These are phyloP conservation scores for Musa acuminata DNA, from an alignment of 176 grass and related monocot species.

Conservation along the genomic window DNA sequence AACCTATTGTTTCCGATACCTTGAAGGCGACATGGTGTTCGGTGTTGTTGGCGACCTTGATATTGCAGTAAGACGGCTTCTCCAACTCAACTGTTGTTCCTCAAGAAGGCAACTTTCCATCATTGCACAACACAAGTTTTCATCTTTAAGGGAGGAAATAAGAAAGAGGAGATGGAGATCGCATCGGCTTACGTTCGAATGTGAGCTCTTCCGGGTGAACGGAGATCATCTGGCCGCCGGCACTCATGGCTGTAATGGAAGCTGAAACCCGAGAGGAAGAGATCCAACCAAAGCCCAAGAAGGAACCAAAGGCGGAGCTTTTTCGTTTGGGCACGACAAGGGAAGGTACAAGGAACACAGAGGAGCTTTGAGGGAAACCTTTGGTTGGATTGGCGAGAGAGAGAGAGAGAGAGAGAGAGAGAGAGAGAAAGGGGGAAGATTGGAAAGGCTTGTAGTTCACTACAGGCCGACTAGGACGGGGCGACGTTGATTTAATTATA, in stretches of 20 bases:
- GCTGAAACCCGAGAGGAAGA: conserved; percentile 7
- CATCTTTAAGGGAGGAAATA: conserved; percentile 4
- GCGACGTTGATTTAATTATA: conserved; percentile 17
- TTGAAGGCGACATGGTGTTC: conserved; percentile 95
- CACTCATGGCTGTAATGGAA: conserved; percentile 41
- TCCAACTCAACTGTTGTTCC: conserved; percentile 66
- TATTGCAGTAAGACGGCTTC: conserved; percentile 81
- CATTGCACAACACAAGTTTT: conserved; percentile 7
- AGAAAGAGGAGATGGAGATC: conserved; percentile 5
- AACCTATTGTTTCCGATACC: conserved; percentile 26
- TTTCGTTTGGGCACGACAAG: conserved; percentile 8
- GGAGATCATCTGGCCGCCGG: conserved; percentile 64
- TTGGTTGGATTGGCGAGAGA: conserved; percentile 8
- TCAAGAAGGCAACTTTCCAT: conserved; percentile 19
- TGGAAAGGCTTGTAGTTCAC: conserved; percentile 29
- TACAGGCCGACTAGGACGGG: conserved; percentile 45
- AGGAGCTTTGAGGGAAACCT: background rate
- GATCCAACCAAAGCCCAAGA: conserved; percentile 7
- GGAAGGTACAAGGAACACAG: conserved; percentile 27
- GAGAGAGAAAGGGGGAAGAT: background rate
- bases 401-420: no score
- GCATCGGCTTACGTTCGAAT: conserved; percentile 57
- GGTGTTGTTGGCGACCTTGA: conserved; percentile 96
- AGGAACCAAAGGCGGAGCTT: conserved; percentile 14
- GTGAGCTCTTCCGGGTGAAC: conserved; percentile 82